phyloP scores from a whole-genome alignment of 441 rosid species.

The Mallotus repandus region DNA sequence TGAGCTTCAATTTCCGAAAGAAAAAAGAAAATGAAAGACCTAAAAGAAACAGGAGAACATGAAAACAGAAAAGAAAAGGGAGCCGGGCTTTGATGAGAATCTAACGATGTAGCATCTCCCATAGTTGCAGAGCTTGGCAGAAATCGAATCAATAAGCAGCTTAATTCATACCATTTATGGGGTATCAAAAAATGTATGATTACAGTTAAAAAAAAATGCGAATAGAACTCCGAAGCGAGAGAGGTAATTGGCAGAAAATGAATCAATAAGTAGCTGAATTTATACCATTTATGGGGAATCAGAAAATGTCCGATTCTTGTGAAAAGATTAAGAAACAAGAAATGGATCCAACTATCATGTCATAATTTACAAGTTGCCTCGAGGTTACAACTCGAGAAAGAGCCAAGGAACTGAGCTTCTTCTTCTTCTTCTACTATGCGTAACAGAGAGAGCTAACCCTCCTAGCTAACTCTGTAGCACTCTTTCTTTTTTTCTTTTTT shows the following conservation, averaged over 20 bases:
- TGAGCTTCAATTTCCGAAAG: too few relatives aligned
- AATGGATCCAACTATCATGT: slow-evolving; percentile 27
- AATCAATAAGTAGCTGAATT: neutral
- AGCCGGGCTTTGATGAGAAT: too few relatives aligned
- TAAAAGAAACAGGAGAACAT: too few relatives aligned
- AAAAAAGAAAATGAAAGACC: too few relatives aligned
- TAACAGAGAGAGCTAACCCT: neutral
- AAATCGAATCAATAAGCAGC: neutral
- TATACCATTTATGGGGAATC: slow-evolving; percentile 27
- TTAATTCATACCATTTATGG: slow-evolving; percentile 23
- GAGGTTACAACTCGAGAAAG: slow-evolving; percentile 21
- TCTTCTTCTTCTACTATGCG: too few relatives aligned
- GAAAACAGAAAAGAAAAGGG: neutral
- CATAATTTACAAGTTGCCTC: slow-evolving; percentile 20
- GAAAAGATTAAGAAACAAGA: slow-evolving; percentile 22
- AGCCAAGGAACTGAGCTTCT: neutral
- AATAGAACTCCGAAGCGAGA: neutral
- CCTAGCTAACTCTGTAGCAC: too few relatives aligned
- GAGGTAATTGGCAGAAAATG: neutral
- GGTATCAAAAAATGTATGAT: slow-evolving; percentile 15
- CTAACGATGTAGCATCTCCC: neutral
- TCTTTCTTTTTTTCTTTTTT: neutral
- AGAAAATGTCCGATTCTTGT: slow-evolving; percentile 11
- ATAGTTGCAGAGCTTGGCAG: neutral
- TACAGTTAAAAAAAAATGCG: neutral